Conservation (phyloP, 768 basidiomycete species). For the Boletus fagicola region DNA sequence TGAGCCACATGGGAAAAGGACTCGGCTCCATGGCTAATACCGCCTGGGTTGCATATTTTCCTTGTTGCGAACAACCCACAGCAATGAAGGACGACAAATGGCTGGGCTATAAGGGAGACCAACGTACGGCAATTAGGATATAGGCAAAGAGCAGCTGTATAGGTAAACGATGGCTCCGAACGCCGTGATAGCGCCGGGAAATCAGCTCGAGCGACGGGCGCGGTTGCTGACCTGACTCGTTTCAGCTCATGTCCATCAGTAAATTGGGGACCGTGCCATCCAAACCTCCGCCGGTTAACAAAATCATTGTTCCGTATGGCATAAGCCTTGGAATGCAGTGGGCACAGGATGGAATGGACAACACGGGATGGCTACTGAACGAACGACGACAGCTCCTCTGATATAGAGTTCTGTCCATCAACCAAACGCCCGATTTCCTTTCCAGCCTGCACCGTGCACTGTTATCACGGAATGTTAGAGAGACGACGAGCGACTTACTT, state of each 20-base stretch:
- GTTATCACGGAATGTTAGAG: background rate
- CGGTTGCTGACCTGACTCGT: background rate
- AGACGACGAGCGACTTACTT: constrained; percentile 43
- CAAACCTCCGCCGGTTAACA: background rate
- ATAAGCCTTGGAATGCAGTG: background rate
- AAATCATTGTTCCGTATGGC: background rate
- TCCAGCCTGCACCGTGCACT: constrained; percentile 18
- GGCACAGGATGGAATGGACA: constrained; percentile 2
- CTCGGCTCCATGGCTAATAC: background rate
- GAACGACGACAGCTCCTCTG: constrained; percentile 21
- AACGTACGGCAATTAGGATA: background rate
- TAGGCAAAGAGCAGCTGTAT: background rate
- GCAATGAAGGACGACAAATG: background rate
- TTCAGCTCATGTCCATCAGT: background rate
- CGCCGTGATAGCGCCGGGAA: background rate
- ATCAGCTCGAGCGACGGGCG: background rate
- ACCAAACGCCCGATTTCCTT: constrained; percentile 31
- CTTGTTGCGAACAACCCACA: background rate
- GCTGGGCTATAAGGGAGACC: background rate
- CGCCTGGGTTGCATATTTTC: background rate
- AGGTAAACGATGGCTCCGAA: background rate
- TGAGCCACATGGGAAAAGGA: background rate
- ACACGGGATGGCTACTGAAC: constrained; percentile 11
- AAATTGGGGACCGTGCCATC: background rate
- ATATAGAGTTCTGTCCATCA: constrained; percentile 27